Evolutionary conservation across 768 basidiomycete genomes (phyloP), one percentile per base, ranked within the genome.

Genomic region (Russula ochroleuca): DNA sequence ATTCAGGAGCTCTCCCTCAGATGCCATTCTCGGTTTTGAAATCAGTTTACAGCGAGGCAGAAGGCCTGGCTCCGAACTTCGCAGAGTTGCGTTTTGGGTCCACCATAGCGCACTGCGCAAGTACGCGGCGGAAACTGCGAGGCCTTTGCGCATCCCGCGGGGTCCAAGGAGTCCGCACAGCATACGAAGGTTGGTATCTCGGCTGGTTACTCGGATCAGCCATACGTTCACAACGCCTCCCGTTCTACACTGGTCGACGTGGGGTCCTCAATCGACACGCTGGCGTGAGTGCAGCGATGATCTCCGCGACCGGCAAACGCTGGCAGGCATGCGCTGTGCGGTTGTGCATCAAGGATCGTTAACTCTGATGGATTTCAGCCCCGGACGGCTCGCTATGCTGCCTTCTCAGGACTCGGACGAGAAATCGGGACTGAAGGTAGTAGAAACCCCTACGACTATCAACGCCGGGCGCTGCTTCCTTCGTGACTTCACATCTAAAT

Each of bases 281-380:
- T 65, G 64, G 64, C 40, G 53, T 5, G 64, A 65, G 28, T 51
- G 48, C 40, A 37, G 23, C 10, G 59, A 56, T 4, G 59, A 61
- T 15, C 48, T 65, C 23, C 64, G 64, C 40, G 59, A 61, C n/a
- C 54, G 59, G 10, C 64, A 65, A 48, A 47, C 64, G 10, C 59
- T 65, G 23, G 47, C 64, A 15, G 64, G 64, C 48, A 56, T 49
- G 54, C 64, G 64, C 43, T 65, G 64, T n/a, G 64, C 40, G 51
- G 15, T 65, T 17, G 59, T 21, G n/a, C 53, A 65, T 48, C 47
- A 51, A 23, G 64, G 35, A 17, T 54, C 48, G 4, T 48, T 65
- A 21, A 47, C 48, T 13, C 40, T 65, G 59, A 65, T 65, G 64
- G 64, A 65, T 48, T 65, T 65, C 15, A 56, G 49, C 41, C 59